Base-by-base conservation (phyloP, 1,139 yeast genomes). In the Nadsonia starkeyi-henricii region DNA sequence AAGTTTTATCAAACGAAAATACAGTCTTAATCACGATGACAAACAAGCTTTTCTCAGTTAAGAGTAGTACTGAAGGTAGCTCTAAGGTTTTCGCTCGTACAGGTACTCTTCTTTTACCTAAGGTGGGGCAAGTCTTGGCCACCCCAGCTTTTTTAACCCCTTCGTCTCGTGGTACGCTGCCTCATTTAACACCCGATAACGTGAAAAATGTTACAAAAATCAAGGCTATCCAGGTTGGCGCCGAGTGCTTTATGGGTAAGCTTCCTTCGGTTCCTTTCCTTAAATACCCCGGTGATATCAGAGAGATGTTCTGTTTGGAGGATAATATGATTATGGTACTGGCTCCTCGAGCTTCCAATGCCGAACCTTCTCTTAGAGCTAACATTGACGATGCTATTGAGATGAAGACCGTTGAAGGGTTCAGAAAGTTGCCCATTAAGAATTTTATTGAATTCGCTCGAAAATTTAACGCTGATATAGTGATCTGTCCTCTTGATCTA, bases 151-250 rank as follows among this genome's bases (percentile, higher is more conserved):
- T 60, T 43, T 20, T 68, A 20, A 55, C 59, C n/a, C 59, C 68
- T 2, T 64, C 72, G 1, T 57, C 62, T 2, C 58, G 73, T 41
- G 73, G 72, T 2, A 65, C 63, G 1, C 57, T 69, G 20, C 67
- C 70, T 3, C 73, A 69, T 50, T 47, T 69, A 48, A 66, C 72
- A 17, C 73, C 72, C 3, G 73, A 69, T 52, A 61, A 62, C 49
- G 58, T 62, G 20, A 53, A 56, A 18, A 46, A 45, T 15, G 47
- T 43, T 19, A 28, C 48, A 4, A 49, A 52, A 12, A 49, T 56
- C 5, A 50, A 57, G 0, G 65, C 59, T 1, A 50, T 62, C 15
- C 57, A 51, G 19, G 49, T 61, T 1, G 58, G 57, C 8, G 62
- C 62, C 8, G 69, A 66, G 51, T 68, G 65, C 47, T 61, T 58